Conservation (phyloP, 1,284 basidiomycete genomes). For the Gomphus bonarii region DNA sequence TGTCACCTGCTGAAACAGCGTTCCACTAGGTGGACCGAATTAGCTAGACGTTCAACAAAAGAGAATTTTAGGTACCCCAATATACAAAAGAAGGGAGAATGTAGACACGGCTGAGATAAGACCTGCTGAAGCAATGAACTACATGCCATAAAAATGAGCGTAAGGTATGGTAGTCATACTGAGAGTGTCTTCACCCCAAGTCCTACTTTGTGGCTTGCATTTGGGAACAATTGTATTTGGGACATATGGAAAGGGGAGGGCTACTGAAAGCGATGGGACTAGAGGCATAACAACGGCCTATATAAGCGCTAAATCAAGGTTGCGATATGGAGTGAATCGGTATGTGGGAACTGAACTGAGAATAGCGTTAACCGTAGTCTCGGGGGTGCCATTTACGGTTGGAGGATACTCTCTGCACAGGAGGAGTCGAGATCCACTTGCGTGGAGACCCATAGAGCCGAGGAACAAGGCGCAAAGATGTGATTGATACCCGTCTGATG, state of each 20-base stretch:
- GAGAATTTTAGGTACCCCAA: background rate
- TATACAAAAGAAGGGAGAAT: background rate
- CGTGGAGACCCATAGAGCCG: too few relatives aligned
- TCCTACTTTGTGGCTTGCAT: background rate
- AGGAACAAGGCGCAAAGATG: too few relatives aligned
- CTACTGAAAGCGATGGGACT: background rate
- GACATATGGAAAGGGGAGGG: background rate
- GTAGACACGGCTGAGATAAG: background rate
- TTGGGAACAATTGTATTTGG: background rate
- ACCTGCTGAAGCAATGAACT: slow-evolving; percentile 2
- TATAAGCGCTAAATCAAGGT: background rate
- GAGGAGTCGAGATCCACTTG: too few relatives aligned
- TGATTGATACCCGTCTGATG: too few relatives aligned
- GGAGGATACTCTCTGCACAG: too few relatives aligned
- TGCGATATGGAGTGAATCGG: too few relatives aligned
- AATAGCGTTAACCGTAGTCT: too few relatives aligned
- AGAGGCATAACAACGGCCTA: background rate
- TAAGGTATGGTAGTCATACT: background rate
- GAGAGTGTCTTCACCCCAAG: background rate
- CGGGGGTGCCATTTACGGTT: too few relatives aligned
- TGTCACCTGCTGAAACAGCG: background rate
- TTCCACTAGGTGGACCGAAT: background rate
- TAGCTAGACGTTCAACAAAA: background rate
- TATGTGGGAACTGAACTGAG: too few relatives aligned
- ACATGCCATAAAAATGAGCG: background rate